Conservation (phyloP, 2,329 filamentous ascomycete genomes). For the Tolypocladium sp. region DNA sequence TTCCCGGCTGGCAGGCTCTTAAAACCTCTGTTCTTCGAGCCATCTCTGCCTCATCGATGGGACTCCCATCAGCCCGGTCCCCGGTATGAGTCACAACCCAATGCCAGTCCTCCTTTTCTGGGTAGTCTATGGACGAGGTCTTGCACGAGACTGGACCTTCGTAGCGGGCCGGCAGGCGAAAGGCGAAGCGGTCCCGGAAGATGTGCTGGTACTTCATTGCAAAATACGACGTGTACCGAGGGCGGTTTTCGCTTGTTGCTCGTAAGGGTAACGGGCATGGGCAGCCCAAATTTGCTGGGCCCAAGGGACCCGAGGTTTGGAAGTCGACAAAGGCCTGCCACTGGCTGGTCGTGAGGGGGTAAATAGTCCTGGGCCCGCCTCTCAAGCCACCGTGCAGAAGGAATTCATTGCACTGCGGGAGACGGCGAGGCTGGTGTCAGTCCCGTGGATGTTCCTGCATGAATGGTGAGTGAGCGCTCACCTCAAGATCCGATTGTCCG, state of each 20-base stretch:
- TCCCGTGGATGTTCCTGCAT: too few relatives aligned
- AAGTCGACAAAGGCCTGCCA: background rate
- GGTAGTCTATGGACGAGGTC: background rate
- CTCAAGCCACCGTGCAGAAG: background rate
- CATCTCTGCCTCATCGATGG: background rate
- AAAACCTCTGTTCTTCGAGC: background rate
- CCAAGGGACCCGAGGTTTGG: background rate
- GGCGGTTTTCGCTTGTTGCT: background rate
- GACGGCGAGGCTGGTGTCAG: background rate
- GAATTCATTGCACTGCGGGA: background rate
- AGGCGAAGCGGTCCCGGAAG: background rate
- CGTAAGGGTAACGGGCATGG: background rate
- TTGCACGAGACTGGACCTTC: background rate
- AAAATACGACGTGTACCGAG: background rate
- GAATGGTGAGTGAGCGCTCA: background rate
- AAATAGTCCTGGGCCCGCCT: background rate
- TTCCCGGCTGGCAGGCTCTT: background rate
- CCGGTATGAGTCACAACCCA: background rate
- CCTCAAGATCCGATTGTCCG: background rate
- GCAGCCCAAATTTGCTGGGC: background rate
- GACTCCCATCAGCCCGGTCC: too few relatives aligned
- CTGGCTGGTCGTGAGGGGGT: background rate
- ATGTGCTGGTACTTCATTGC: background rate
- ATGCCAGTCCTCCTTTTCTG: background rate
- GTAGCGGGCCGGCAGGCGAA: background rate